phyloP scores from a whole-genome alignment of 2,329 filamentous ascomycete species.

The Fusarium hostae region DNA sequence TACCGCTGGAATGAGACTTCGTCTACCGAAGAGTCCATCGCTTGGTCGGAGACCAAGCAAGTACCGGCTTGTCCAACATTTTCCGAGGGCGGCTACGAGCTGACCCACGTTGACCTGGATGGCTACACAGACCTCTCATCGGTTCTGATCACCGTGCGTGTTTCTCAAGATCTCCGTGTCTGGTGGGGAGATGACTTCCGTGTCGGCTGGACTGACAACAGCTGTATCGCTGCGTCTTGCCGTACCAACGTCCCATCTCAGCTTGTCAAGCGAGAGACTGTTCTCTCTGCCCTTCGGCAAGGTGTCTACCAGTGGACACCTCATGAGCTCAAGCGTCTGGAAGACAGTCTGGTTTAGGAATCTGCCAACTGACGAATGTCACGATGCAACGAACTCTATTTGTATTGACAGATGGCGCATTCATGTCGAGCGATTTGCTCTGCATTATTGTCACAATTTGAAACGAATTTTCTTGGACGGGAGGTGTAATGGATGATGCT shows the following conservation, averaged over 20 bases:
- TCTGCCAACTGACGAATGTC: conserved; percentile 44
- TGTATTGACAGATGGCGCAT: conserved; percentile 37
- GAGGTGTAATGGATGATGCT: conserved; percentile 47
- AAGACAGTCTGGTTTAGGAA: conserved; percentile 48
- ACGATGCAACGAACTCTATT: conserved; percentile 7
- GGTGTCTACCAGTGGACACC: conserved; percentile 52
- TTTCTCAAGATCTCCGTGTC: conserved; percentile 51
- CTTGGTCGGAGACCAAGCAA: conserved; percentile 54
- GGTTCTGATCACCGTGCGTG: conserved; percentile 52
- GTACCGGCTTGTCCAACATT: conserved; percentile 53
- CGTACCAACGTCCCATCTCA: conserved; percentile 45
- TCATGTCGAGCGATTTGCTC: conserved; percentile 45
- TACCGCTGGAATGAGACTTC: conserved; percentile 51
- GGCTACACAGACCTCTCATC: conserved; percentile 55
- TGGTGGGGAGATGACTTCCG: conserved; percentile 57
- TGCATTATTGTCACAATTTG: conserved; percentile 49
- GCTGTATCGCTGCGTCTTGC: conserved; percentile 52
- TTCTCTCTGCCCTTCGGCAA: conserved; percentile 46
- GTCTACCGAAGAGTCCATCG: conserved; percentile 50
- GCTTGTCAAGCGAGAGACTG: conserved; percentile 48
- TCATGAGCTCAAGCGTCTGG: conserved; percentile 47
- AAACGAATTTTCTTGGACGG: conserved; percentile 51
- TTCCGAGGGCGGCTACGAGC: conserved; percentile 47
- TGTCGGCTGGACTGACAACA: conserved; percentile 56
- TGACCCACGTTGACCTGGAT: conserved; percentile 51